Conservation (phyloP, 805 yeast genomes). For the Metschnikowia anglica region DNA sequence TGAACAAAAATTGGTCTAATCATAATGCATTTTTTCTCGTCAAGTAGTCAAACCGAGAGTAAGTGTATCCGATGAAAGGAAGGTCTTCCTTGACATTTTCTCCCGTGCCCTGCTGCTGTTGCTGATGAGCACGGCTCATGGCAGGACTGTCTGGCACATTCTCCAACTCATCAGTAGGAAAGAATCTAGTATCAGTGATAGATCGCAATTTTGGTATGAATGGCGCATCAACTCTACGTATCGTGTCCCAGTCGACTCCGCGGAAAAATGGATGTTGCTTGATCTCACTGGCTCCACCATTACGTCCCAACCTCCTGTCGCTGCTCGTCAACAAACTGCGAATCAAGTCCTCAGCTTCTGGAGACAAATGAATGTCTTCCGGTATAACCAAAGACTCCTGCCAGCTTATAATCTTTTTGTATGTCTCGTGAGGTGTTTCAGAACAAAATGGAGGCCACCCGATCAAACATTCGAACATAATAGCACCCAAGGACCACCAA, state of each 20-base stretch:
- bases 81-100: conserved; percentile 74
- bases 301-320: conserved; percentile 79
- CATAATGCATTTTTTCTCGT: conserved; percentile 67
- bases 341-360: conserved; percentile 86
- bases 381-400: conserved; percentile 85
- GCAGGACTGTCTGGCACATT: conserved; percentile 88
- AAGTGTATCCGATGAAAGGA: conserved; percentile 97
- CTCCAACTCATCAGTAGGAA: conserved; percentile 96
- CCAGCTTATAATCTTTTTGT: conserved; percentile 88
- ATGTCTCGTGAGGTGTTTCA: conserved; percentile 92
- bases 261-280: conserved; percentile 89
- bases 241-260: conserved; percentile 94
- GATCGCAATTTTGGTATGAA: conserved; percentile 89
- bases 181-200: conserved; percentile 93
- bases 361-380: conserved; percentile 84
- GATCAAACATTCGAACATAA: conserved; percentile 92
- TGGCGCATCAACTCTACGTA: conserved; percentile 86
- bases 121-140: conserved; percentile 55
- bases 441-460: conserved; percentile 99
- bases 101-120: conserved; percentile 51
- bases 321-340: conserved; percentile 72
- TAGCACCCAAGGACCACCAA: conserved; percentile 97
- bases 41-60: conserved; percentile 88
- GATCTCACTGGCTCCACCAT: conserved; percentile 89
- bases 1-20: too few relatives aligned